Conservation (phyloP, 306 rosid genomes). For the Carpinus fangiana region DNA sequence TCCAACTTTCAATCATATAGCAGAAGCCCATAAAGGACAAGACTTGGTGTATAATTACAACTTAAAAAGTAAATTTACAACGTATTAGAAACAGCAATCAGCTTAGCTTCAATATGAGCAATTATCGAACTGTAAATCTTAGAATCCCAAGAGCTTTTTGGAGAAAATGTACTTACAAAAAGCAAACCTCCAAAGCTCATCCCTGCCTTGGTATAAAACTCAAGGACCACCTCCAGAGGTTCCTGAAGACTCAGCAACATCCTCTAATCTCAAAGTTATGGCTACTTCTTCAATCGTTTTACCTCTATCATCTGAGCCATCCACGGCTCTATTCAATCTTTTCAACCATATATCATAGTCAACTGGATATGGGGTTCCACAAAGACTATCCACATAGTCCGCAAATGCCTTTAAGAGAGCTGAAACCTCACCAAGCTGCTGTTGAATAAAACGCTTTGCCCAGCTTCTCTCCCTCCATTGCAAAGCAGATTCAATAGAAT, state of each 20-base stretch:
- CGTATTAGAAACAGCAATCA: neutral
- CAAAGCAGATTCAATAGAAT: slow-evolving; percentile 87
- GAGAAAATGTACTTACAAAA: slow-evolving; percentile 39
- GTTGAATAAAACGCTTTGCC: slow-evolving; percentile 71
- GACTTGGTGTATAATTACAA: neutral
- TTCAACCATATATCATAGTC: slow-evolving; percentile 87
- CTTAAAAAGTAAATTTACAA: slow-evolving; percentile 4
- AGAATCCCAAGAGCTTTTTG: slow-evolving; percentile 22
- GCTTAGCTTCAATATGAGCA: neutral
- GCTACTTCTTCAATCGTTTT: slow-evolving; percentile 77
- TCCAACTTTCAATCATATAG: neutral
- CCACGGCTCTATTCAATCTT: slow-evolving; percentile 71
- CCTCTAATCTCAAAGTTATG: slow-evolving; percentile 55
- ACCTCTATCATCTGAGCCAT: slow-evolving; percentile 63
- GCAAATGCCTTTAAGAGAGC: slow-evolving; percentile 88
- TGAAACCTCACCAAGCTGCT: slow-evolving; percentile 78
- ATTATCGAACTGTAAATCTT: neutral
- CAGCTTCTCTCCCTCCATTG: slow-evolving; percentile 92
- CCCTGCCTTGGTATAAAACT: slow-evolving; percentile 23
- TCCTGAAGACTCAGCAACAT: slow-evolving; percentile 82
- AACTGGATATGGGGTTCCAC: slow-evolving; percentile 86
- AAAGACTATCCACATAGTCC: slow-evolving; percentile 89
- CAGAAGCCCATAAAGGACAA: neutral
- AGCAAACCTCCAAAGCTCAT: slow-evolving; percentile 26
- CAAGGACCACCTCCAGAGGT: slow-evolving; percentile 56